Evolutionary conservation across 2,329 filamentous ascomycete genomes (phyloP), one percentile per base, ranked within the genome.

Genomic region (Setomelanomma holmii): DNA sequence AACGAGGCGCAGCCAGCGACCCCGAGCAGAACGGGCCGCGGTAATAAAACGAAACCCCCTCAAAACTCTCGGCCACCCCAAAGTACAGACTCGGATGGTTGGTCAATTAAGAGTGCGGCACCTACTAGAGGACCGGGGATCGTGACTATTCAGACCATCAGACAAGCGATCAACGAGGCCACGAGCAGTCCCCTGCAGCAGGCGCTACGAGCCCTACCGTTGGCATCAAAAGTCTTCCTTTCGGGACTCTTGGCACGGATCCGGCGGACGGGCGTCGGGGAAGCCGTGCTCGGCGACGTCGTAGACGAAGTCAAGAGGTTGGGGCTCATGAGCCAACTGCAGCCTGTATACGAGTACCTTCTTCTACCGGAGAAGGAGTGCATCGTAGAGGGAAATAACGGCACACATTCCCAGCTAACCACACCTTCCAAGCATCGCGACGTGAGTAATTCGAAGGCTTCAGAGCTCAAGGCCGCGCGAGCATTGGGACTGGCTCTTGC

Each of bases 121-220:
- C 51, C 52, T 34, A 40, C 49, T 40, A 55, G 49, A 34, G 60
- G 74, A 45, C 78, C 76, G 68, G 73, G 71, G 30, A 84, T 88
- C 45, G 95, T 99, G 35, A 97, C 92, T 1, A 97, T 98, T 67
- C 87, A 89, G 45, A 97, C 91, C 4, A 89, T 98, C 73, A 96
- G 96, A 75, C 87, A 90, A 69, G 95, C 95, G 30, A 98, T 99
- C 74, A 90, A 90, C 66, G 95, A 99, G 78, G 93, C 93, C 4
- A 98, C 93, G 0, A 92, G 90, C 4, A 96, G 91, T 50, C 95
- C 95, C 1, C 80, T 97, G 51, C 93, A 97, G 71, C 91, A 95
- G 71, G 92, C 92, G 68, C 83, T 99, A 30, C 89, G 91, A 43
- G 84, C 87, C 16, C 83, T 98, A 19, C 91, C 95, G 0, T 82